phyloP scores from a whole-genome alignment of 1,284 basidiomycete genomes.

The Coniophora puteana region DNA sequence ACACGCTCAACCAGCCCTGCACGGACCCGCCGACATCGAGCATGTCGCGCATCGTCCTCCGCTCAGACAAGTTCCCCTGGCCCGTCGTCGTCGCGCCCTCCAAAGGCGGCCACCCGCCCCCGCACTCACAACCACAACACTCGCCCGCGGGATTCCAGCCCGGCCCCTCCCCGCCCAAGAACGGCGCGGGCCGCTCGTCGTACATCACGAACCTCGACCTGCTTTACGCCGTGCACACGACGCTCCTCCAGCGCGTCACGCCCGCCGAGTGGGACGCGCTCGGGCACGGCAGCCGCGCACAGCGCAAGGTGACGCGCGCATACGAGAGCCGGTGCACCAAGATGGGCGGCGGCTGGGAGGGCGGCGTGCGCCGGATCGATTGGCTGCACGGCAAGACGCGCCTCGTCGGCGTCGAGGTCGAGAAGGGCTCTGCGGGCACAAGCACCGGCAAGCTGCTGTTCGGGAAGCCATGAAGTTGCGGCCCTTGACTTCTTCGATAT shows the following conservation, averaged over 20 bases:
- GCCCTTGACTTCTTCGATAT: too few relatives aligned
- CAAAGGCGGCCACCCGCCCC: conserved; percentile 17
- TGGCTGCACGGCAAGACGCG: conserved; percentile 61
- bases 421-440: conserved; percentile 38
- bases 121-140: too few relatives aligned
- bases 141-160: conserved; percentile 22
- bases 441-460: conserved; percentile 48
- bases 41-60: conserved; percentile 48
- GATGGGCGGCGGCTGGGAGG: conserved; percentile 64
- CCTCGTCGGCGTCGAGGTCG: conserved; percentile 59
- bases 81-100: conserved; percentile 43
- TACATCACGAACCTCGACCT: conserved; percentile 60
- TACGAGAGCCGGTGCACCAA: conserved; percentile 59
- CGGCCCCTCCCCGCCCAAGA: conserved; percentile 30
- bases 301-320: conserved; percentile 53
- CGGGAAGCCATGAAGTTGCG: conserved; percentile 33
- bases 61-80: conserved; percentile 61
- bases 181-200: conserved; percentile 24
- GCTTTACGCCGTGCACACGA: conserved; percentile 54
- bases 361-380: conserved; percentile 61
- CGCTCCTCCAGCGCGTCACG: conserved; percentile 53
- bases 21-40: conserved; percentile 52
- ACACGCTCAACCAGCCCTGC: conserved; percentile 58
- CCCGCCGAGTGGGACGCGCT: conserved; percentile 62
- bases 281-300: conserved; percentile 47